Base-by-base conservation (phyloP, 345 rosid genomes). In the Eutrema japonicum region DNA sequence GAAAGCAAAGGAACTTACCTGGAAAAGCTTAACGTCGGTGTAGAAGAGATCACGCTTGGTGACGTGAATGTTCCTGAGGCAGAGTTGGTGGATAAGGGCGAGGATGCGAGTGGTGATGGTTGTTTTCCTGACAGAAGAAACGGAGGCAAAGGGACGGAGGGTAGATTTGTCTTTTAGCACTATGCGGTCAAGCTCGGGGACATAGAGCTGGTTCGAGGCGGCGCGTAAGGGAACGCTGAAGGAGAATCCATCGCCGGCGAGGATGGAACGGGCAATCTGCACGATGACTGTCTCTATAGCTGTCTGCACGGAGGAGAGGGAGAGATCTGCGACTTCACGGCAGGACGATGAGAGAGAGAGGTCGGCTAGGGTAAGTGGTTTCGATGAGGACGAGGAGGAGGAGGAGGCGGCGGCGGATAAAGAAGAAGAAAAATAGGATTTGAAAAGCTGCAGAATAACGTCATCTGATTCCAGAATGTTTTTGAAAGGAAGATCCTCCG, bases 21-120 rank as follows among this genome's bases (percentile, higher is more conserved):
- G 99, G 82, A 95, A 95, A 65, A 95, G 93, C 82, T 95, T 92
- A 49, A 92, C 99, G 68, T 92, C 99, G 12, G 97, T 95, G 88
- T 92, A 95, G 82, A 95, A 95, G 55, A 92, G 96, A 76, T 95
- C 99, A 66, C 99, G 92, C 88, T 92, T 95, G 51, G 99, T 95
- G 77, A 95, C 97, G 43, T 92, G 96, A 77, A 95, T 95, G 84
- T 59, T 85, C 68, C 81, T 88, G 70, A 83, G 86, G 78, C 92
- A 87, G 64, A 95, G 91, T 65, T 90, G 99, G 82, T 92, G 97
- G 81, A 95, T 71, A 56, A 95, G 89, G n/a, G 96, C 80, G 58
- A 95, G 88, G 77, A 95, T 92, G 11, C 84, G 85, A 51, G 95
- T 68, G 67, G 99, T 95, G 79, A 95, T 87, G 3, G 99, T 89